Evolutionary conservation across 495 filamentous ascomycete genomes (phyloP).

Genomic region (Hypoxylon perforatum): DNA sequence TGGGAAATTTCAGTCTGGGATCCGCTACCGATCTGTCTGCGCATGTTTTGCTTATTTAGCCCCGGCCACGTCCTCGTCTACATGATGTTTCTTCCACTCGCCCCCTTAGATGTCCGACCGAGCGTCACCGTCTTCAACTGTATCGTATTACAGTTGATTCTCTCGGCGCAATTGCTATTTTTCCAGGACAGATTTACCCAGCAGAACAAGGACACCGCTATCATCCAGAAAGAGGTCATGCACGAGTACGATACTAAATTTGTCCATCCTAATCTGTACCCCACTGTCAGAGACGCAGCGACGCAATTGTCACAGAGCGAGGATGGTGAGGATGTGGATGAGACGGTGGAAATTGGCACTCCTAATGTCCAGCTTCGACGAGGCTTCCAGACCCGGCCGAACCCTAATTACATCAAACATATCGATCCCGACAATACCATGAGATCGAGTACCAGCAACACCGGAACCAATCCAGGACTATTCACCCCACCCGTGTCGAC

Average conservation of each 20-base stretch:
- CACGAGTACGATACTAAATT: conserved; percentile 97
- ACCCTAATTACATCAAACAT: conserved; percentile 85
- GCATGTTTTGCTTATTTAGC: conserved; percentile 90
- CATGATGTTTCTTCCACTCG: conserved; percentile 83
- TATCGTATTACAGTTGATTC: conserved; percentile 72
- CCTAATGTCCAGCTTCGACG: conserved; percentile 82
- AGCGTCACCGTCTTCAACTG: conserved; percentile 87
- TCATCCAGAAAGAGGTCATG: conserved; percentile 91
- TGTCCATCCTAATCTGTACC: conserved; percentile 88
- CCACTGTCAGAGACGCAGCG: conserved; percentile 82
- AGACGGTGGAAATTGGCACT: conserved; percentile 75
- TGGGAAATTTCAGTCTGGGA: conserved; percentile 98
- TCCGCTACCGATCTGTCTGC: conserved; percentile 82
- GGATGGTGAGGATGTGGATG: conserved; percentile 55
- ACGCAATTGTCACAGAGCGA: conserved; percentile 71
- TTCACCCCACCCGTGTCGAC: conserved; percentile 48
- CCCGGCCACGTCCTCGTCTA: conserved; percentile 92
- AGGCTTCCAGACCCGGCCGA: conserved; percentile 86
- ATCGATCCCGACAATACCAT: conserved; percentile 72
- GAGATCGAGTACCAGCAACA: conserved; percentile 22
- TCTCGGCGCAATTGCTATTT: conserved; percentile 81
- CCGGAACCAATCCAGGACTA: conserved; percentile 40
- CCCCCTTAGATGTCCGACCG: conserved; percentile 77
- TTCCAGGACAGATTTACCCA: conserved; percentile 78
- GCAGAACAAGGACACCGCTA: conserved; percentile 82